A percentile compares a stretch with the other conserved stretches of the same genome.
These are phyloP conservation scores for Tylopilus sp. DNA, from an alignment of 768 basidiomycete genomes.

Conservation along the genomic window DNA sequence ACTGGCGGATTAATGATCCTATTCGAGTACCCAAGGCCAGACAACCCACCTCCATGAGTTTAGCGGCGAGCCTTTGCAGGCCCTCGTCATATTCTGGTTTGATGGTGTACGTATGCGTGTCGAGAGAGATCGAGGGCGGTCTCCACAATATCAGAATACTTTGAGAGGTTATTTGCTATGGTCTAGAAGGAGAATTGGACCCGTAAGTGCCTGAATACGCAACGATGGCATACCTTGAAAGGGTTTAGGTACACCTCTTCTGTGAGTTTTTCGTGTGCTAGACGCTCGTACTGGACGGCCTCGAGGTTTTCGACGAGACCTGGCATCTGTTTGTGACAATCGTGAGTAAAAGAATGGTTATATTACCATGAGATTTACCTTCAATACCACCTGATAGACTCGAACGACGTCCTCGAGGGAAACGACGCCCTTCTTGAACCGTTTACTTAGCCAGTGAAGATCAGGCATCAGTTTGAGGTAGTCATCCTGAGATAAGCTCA, in stretches of 20 bases:
- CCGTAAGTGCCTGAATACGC: neutral
- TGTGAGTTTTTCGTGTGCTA: slow-evolving; percentile 53
- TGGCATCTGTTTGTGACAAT: slow-evolving; percentile 51
- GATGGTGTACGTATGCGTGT: slow-evolving; percentile 85
- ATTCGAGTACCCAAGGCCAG: neutral
- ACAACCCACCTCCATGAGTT: slow-evolving; percentile 51
- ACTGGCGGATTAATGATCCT: neutral
- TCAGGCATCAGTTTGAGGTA: slow-evolving; percentile 92
- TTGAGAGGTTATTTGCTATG: slow-evolving; percentile 56
- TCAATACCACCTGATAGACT: slow-evolving; percentile 88
- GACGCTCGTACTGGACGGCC: slow-evolving; percentile 41
- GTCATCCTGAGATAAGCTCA: slow-evolving; percentile 57
- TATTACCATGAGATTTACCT: slow-evolving; percentile 41
- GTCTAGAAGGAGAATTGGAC: slow-evolving; percentile 42
- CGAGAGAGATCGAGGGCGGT: slow-evolving; percentile 89
- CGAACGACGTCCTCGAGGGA: slow-evolving; percentile 93
- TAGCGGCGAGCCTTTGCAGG: slow-evolving; percentile 63
- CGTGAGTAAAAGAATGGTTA: neutral
- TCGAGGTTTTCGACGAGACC: slow-evolving; percentile 69
- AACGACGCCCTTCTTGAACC: slow-evolving; percentile 81
- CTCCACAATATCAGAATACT: slow-evolving; percentile 93
- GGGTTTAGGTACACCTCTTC: slow-evolving; percentile 62
- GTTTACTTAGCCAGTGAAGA: slow-evolving; percentile 85
- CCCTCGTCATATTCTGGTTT: slow-evolving; percentile 86
- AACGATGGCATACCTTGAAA: slow-evolving; percentile 61